phyloP scores from a whole-genome alignment of 2,329 filamentous ascomycete species.

The Colletotrichum caudatum region DNA sequence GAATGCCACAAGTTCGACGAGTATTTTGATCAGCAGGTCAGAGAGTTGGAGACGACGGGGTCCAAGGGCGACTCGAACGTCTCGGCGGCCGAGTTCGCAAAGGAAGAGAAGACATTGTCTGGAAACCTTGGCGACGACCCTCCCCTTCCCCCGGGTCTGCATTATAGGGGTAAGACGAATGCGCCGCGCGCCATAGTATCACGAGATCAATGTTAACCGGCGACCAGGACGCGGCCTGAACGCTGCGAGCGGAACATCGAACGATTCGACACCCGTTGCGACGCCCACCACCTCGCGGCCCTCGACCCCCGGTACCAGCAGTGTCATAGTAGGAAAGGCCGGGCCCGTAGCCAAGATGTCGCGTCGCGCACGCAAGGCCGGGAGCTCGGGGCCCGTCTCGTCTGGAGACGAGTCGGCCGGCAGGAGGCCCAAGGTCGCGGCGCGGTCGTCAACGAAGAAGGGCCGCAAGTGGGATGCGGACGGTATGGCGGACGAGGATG shows the following conservation, averaged over 20 bases:
- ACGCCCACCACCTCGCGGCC: conserved; percentile 85
- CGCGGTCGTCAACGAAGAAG: conserved; percentile 76
- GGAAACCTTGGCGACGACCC: conserved; percentile 54
- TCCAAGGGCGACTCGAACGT: conserved; percentile 47
- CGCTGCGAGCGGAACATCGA: conserved; percentile 58
- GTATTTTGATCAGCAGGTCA: conserved; percentile 94
- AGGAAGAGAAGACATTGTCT: conserved; percentile 52
- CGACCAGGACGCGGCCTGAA: conserved; percentile 51
- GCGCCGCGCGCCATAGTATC: background rate
- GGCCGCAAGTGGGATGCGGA: conserved; percentile 94
- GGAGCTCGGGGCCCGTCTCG: conserved; percentile 76
- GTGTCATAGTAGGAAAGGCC: conserved; percentile 79
- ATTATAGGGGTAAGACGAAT: conserved; percentile 38
- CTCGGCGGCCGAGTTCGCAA: conserved; percentile 47
- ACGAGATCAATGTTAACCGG: conserved; percentile 13
- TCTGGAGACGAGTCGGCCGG: conserved; percentile 84
- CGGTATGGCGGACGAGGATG: conserved; percentile 86
- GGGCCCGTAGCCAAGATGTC: conserved; percentile 83
- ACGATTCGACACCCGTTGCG: conserved; percentile 76
- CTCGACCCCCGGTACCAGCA: conserved; percentile 75
- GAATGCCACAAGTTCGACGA: conserved; percentile 86
- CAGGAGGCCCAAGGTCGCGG: conserved; percentile 66
- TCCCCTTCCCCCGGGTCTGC: conserved; percentile 46
- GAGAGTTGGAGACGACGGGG: conserved; percentile 77
- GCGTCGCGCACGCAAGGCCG: conserved; percentile 77